Base-by-base conservation (phyloP, 371 early-diverging fungal species). In the Saksenaea vasiformis region DNA sequence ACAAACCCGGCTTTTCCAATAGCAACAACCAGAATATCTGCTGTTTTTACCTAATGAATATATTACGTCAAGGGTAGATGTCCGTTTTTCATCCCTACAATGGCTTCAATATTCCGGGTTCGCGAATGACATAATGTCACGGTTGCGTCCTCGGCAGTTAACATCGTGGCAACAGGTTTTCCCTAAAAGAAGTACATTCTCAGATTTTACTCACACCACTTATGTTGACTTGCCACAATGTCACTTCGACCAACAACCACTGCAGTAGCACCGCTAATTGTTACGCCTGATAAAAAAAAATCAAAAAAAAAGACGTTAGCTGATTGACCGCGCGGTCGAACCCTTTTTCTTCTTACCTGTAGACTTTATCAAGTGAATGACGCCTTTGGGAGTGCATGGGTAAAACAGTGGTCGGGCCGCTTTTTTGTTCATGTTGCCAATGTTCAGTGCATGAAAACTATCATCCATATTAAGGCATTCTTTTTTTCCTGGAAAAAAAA, bases 331-430 rank as follows among this genome's bases (percentile, higher is more conserved):
- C n/a, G n/a, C n/a, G n/a, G n/a, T n/a, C n/a, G n/a, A n/a, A n/a
- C n/a, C n/a, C n/a, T n/a, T 17, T 22, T 43, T 19, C 24, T 17
- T 5, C 14, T 47, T 62, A 71, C 70, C 80, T n/a, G 84, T 81
- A 1, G 79, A 87, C 62, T 87, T 79, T 35, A 98, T 82, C 41
- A 98, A 81, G 75, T 91, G 91, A 51, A 97, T 84, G 67, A 91
- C 82, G 5, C 97, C 98, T 67, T 90, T 91, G 3, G 98, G 98
- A 7, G 98, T 98, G 76, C 98, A 98, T 13, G 98, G 91, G 27
- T 88, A 74, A 79, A 97, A 97, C 58, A 87, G 72, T 31, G 96
- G 95, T 62, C 84, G 73, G 10, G 82, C 80, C 11, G 85, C 82
- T 54, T 88, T 85, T 77, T 95, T 95, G 54, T 91, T 86, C 70